Evolutionary conservation across 2,329 filamentous ascomycete genomes (phyloP).

Genomic region (Ophiostoma himal-ulmi): DNA sequence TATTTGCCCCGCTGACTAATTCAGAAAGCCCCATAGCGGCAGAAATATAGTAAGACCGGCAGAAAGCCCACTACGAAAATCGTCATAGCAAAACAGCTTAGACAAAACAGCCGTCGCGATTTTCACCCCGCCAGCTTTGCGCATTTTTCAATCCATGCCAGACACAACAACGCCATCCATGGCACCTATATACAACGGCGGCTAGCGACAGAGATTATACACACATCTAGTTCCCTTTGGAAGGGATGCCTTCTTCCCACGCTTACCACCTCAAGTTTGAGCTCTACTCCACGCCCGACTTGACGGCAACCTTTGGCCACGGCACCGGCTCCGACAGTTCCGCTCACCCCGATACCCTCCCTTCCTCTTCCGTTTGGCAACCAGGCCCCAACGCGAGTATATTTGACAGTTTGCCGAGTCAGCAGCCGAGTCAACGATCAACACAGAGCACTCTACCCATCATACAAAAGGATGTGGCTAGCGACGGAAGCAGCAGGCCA

Average conservation of each 20-base stretch:
- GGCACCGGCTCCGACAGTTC: neutral
- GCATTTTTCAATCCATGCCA: neutral
- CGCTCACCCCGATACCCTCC: neutral
- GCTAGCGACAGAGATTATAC: neutral
- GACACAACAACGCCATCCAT: neutral
- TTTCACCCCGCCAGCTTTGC: slow-evolving; percentile 9
- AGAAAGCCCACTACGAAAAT: slow-evolving; percentile 8
- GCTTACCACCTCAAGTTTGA: slow-evolving; percentile 64
- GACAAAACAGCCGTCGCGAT: neutral
- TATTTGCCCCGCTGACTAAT: slow-evolving; percentile 8
- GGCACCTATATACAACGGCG: neutral
- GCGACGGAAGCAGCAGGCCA: neutral
- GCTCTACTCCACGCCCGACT: slow-evolving; percentile 49
- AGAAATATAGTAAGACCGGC: slow-evolving; percentile 5
- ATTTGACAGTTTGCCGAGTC: slow-evolving; percentile 51
- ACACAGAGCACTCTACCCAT: neutral
- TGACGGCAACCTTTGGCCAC: slow-evolving; percentile 26
- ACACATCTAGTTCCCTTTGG: neutral
- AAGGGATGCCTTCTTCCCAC: slow-evolving; percentile 52
- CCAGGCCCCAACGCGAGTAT: slow-evolving; percentile 46
- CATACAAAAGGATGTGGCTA: neutral
- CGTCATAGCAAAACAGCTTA: slow-evolving; percentile 3
- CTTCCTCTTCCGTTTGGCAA: slow-evolving; percentile 39
- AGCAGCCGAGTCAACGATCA: slow-evolving; percentile 33
- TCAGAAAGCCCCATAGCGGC: neutral